Base-by-base conservation (phyloP, 139 green algal species). In the Bryopsis sp. region DNA sequence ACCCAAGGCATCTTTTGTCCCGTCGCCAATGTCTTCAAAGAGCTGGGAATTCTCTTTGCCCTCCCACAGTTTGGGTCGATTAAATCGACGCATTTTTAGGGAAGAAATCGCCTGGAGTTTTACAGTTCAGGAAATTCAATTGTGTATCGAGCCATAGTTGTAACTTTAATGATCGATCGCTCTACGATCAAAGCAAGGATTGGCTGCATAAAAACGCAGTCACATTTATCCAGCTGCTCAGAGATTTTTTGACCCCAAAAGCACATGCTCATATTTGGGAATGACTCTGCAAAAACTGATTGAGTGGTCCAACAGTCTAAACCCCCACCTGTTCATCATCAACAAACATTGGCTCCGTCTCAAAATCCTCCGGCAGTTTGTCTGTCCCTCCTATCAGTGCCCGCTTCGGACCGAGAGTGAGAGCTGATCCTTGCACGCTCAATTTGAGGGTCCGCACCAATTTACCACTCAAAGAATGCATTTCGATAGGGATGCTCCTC, bases 281-380 rank as follows among this genome's bases (percentile, higher is more conserved):
- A n/a, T n/a, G n/a, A n/a, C n/a, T n/a, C n/a, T n/a, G n/a, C n/a
- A n/a, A n/a, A n/a, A n/a, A n/a, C n/a, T n/a, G n/a, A n/a, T n/a
- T n/a, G n/a, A n/a, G n/a, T n/a, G n/a, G n/a, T n/a, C n/a, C n/a
- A n/a, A n/a, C n/a, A n/a, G n/a, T n/a, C n/a, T 54, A 19, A 11
- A 54, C 19, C 43, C 15, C 19, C 73, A 82, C 73, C 77, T 82
- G 69, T 4, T 82, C 77, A 7, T 73, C 70, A 31, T 76, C 69
- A 54, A 79, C 60, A 35, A 71, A 82, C 8, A 65, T 62, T 7
- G 11, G 15, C 0, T 48, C 36, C 48, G 71, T 74, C 2, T 36
- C 34, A 36, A 83, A 83, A 71, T 80, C 78, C 34, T 38, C 28
- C 6, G 78, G 74, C 64, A 83, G 71, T 68, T 83, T 83, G 54